These are phyloP conservation scores for Neonectria punicea DNA, from an alignment of 2,329 filamentous ascomycete species.

Conservation along the genomic window DNA sequence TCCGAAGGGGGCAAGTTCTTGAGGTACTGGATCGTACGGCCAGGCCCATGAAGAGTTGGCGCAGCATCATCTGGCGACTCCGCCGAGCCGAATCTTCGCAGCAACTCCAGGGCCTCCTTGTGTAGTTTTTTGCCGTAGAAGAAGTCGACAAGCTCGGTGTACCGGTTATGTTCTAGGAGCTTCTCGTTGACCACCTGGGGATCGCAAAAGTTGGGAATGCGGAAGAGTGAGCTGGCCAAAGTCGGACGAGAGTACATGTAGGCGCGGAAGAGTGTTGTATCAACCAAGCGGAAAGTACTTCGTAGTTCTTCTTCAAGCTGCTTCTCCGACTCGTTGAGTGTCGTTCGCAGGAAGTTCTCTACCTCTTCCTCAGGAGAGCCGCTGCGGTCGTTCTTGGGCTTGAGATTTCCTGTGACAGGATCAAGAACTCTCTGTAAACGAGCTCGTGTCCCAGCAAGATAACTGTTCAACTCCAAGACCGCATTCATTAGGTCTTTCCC, in stretches of 20 bases:
- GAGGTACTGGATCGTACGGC: constrained; percentile 88
- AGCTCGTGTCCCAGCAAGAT: constrained; percentile 85
- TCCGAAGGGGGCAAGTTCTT: constrained; percentile 87
- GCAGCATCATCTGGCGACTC: constrained; percentile 61
- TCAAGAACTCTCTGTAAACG: constrained; percentile 71
- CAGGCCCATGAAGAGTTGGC: constrained; percentile 77
- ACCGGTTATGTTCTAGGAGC: constrained; percentile 86
- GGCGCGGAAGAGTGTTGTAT: constrained; percentile 92
- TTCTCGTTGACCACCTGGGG: constrained; percentile 95
- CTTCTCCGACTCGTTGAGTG: constrained; percentile 60
- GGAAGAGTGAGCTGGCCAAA: constrained; percentile 88
- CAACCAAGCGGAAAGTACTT: constrained; percentile 83
- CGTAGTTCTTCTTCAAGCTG: constrained; percentile 78
- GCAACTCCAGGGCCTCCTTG: constrained; percentile 82
- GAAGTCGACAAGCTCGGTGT: constrained; percentile 96
- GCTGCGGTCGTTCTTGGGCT: constrained; percentile 57
- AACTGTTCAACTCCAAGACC: constrained; percentile 84
- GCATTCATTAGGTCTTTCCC: constrained; percentile 87
- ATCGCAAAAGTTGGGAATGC: constrained; percentile 96
- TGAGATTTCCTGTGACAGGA: constrained; percentile 70
- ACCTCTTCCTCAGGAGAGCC: constrained; percentile 61
- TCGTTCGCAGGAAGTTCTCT: constrained; percentile 64
- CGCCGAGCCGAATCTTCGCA: constrained; percentile 81
- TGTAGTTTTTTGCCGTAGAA: constrained; percentile 96
- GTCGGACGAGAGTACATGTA: constrained; percentile 94